These are phyloP conservation scores for Lecanicillium sp. DNA, from an alignment of 2,329 filamentous ascomycete genomes.

Conservation along the genomic window DNA sequence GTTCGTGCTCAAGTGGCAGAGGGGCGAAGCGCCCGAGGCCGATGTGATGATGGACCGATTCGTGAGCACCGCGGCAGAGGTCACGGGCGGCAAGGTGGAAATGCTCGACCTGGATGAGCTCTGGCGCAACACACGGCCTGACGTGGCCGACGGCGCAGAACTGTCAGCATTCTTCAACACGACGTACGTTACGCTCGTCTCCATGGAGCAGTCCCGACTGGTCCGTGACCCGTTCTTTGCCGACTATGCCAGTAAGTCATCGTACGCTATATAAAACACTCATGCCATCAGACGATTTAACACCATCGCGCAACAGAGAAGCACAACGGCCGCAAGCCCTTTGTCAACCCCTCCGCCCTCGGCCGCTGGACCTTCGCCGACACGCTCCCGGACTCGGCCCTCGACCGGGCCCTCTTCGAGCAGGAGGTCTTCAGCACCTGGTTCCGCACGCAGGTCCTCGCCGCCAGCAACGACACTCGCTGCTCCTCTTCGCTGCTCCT, in stretches of 20 bases:
- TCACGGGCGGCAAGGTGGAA: slow-evolving; percentile 6
- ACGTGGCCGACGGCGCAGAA: neutral
- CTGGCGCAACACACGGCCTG: slow-evolving; percentile 8
- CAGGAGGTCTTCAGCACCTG: slow-evolving; percentile 28
- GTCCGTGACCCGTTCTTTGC: slow-evolving; percentile 11
- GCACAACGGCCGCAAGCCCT: slow-evolving; percentile 9
- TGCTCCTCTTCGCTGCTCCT: slow-evolving; percentile 29
- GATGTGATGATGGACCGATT: neutral
- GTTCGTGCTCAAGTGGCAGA: neutral
- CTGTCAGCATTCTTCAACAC: slow-evolving; percentile 1
- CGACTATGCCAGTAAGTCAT: slow-evolving; percentile 9
- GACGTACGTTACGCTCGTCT: slow-evolving; percentile 3
- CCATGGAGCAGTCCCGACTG: slow-evolving; percentile 4
- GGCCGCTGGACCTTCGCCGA: slow-evolving; percentile 4
- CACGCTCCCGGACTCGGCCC: neutral
- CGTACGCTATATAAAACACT: neutral
- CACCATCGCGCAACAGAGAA: neutral
- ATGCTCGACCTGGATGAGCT: slow-evolving; percentile 2
- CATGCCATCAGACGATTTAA: neutral
- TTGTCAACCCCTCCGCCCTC: slow-evolving; percentile 10
- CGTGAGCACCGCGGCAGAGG: neutral
- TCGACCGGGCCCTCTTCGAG: slow-evolving; percentile 23
- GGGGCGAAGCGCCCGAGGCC: neutral
- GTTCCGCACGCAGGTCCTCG: slow-evolving; percentile 26
- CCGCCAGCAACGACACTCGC: slow-evolving; percentile 10